phyloP scores from a whole-genome alignment of 495 filamentous ascomycete species.

The Glarea lozoyensis region DNA sequence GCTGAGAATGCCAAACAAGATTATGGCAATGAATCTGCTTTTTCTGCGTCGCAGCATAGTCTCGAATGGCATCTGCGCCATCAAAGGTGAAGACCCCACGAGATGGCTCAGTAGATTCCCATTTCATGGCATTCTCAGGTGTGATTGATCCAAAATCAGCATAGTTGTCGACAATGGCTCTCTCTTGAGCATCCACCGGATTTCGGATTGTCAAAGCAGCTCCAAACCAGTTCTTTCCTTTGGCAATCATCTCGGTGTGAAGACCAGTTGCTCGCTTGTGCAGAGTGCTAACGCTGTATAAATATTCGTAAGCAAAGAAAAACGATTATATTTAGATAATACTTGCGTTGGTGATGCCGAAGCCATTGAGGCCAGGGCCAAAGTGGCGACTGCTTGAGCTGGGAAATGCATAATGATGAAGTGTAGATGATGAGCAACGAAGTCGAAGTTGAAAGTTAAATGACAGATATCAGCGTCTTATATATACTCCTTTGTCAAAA shows the following conservation, averaged over 20 bases:
- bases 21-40: conserved; percentile 48
- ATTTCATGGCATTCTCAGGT: conserved; percentile 24
- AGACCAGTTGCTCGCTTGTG: too few relatives aligned
- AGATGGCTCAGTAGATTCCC: conserved; percentile 40
- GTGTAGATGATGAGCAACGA: too few relatives aligned
- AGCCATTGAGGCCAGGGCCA: too few relatives aligned
- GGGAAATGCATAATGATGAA: too few relatives aligned
- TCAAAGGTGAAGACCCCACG: conserved; percentile 36
- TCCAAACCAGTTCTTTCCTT: not conserved
- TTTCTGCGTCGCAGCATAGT: conserved; percentile 15
- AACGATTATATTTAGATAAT: too few relatives aligned
- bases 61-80: conserved; percentile 42
- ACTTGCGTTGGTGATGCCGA: too few relatives aligned
- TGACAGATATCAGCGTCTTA: too few relatives aligned
- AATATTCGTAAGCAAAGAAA: too few relatives aligned
- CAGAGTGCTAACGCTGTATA: too few relatives aligned
- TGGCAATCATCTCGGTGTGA: not conserved
- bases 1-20: conserved; percentile 50
- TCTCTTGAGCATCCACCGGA: not conserved
- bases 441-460: too few relatives aligned
- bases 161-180: not conserved
- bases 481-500: too few relatives aligned
- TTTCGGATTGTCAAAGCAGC: conserved; percentile 1
- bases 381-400: too few relatives aligned
- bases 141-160: conserved; percentile 41